Conservation (phyloP, 192 early-diverging fungal species). For the Diversispora epigaea region DNA sequence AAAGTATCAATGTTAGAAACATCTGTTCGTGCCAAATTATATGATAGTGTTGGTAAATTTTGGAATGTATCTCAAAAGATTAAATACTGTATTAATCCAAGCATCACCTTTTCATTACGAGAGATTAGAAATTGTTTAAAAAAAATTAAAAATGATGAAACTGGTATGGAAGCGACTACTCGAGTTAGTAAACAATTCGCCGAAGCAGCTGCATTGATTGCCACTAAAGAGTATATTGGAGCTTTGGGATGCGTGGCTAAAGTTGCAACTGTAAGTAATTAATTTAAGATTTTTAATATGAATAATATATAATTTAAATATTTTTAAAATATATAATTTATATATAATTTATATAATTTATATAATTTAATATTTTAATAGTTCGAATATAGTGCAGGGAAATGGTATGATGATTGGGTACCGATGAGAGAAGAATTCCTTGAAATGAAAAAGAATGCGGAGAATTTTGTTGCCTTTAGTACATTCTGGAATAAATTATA, state of each 20-base stretch:
- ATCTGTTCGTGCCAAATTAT: background rate
- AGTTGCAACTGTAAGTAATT: background rate
- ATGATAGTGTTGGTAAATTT: background rate
- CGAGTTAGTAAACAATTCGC: background rate
- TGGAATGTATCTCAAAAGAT: background rate
- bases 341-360: too few species aligned
- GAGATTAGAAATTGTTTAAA: slow-evolving; percentile 7
- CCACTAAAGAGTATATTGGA: background rate
- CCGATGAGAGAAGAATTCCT: background rate
- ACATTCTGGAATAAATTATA: background rate
- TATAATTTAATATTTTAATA: background rate
- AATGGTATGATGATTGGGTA: slow-evolving; percentile 3
- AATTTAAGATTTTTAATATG: background rate
- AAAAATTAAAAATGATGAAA: background rate
- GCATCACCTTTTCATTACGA: background rate
- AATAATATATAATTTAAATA: too few species aligned
- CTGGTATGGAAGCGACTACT: background rate
- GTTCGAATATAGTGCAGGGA: slow-evolving; percentile 4
- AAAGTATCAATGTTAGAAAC: background rate
- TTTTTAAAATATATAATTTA: too few species aligned
- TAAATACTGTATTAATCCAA: background rate
- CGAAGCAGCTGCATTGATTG: background rate
- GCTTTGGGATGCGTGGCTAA: background rate
- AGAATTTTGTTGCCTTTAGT: background rate
- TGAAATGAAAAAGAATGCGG: background rate